Base-by-base conservation (phyloP, 2,329 filamentous ascomycete genomes). In the Colletotrichum magnum region DNA sequence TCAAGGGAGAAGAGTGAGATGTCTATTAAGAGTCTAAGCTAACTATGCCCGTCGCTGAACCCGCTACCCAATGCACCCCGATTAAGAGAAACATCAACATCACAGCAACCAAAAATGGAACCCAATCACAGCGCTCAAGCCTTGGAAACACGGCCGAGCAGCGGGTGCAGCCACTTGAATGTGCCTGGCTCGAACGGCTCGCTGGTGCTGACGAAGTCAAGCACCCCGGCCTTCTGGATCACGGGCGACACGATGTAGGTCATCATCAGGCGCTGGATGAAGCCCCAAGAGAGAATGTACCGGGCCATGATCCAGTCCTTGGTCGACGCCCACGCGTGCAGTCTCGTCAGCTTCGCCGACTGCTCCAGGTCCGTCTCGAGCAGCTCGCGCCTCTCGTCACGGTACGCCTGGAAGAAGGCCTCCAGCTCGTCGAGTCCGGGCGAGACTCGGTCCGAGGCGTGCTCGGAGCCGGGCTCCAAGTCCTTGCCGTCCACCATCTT, bases 281-380 rank as follows among this genome's bases (percentile, higher is more conserved):
- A 61, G 0, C 15, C 16, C 36, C 10, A 66, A 12, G 51, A 72
- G 24, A 76, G 3, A 15, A 77, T 36, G 41, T 73, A 75, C 16
- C 73, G 68, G 6, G 64, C 65, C 3, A 74, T n/a, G 10, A 77
- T n/a, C 39, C 73, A 76, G 43, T 76, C 75, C 7, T 68, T 26
- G 24, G 63, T 66, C 47, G 72, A 76, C 3, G 72, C 74, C 76
- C 76, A 77, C 1, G 73, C 70, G n/a, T 77, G 75, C 18, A 76
- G 26, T 12, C 77, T 68, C 2, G 75, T 76, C 1, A 69, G 32
- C 6, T 54, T 53, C 3, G 70, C 72, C 15, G 73, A 74, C 36
- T 62, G 52, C 1, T 63, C 66, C 24, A 64, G 67, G 15, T 75
- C 73, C 13, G 57, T 68, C 32, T 65, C 53, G 2, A 75, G 47